Evolutionary conservation across 2,329 filamentous ascomycete species (phyloP).

Genomic region (Colletotrichum paranaense): DNA sequence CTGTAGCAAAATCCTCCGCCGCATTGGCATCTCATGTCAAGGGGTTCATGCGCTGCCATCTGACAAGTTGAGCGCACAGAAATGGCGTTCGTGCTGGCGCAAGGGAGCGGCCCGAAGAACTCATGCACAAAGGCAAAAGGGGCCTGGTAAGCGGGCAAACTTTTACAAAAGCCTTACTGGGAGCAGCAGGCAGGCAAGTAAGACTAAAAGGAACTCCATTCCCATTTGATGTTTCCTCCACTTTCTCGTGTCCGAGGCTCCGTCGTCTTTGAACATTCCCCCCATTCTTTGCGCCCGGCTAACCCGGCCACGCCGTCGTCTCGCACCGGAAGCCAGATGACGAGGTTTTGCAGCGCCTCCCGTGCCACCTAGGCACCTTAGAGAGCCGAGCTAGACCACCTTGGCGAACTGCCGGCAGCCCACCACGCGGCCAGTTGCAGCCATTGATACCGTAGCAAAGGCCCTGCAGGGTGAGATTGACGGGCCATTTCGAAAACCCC

Average conservation of each 20-base stretch:
- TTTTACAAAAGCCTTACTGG: background rate
- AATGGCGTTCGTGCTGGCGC: slow-evolving; percentile 5
- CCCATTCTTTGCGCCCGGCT: background rate
- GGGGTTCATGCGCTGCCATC: slow-evolving; percentile 17
- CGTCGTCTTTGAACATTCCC: too few relatives aligned
- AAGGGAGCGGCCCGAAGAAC: slow-evolving; percentile 10
- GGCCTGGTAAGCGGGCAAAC: background rate
- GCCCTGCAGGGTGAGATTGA: background rate
- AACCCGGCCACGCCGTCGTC: background rate
- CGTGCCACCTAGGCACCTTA: slow-evolving; percentile 21
- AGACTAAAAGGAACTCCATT: background rate
- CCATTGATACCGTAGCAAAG: background rate
- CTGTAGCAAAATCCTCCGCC: background rate
- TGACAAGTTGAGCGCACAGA: slow-evolving; percentile 8
- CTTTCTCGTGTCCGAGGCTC: background rate
- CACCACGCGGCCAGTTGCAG: slow-evolving; percentile 3
- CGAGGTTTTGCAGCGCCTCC: background rate
- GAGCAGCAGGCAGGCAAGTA: background rate
- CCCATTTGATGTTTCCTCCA: background rate
- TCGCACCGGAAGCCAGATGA: background rate
- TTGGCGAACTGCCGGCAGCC: slow-evolving; percentile 29
- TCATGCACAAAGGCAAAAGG: background rate
- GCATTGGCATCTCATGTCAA: slow-evolving; percentile 23
- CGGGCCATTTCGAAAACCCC: background rate
- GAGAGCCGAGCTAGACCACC: background rate